phyloP scores from a whole-genome alignment of 1,139 yeast genomes.

The Meyerozyma smithsonii region DNA sequence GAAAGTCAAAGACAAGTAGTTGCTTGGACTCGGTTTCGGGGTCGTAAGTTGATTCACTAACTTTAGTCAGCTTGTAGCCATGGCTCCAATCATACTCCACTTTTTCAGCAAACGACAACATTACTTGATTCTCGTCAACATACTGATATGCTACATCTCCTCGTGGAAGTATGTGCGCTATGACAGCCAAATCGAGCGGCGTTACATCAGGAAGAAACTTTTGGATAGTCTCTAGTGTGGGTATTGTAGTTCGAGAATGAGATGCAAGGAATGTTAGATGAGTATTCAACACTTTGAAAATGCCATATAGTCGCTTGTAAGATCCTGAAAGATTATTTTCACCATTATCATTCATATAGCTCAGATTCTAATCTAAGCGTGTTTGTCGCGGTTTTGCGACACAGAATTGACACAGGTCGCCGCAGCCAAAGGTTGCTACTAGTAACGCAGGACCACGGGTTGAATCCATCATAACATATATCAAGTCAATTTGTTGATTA shows the following conservation, averaged over 20 bases:
- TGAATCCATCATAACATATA: too few species aligned
- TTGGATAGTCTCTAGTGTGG: slow-evolving; percentile 31
- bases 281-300: slow-evolving; percentile 34
- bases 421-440: neutral
- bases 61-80: slow-evolving; percentile 40
- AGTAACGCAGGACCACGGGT: neutral
- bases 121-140: slow-evolving; percentile 66
- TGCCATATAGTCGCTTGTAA: slow-evolving; percentile 6
- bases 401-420: neutral
- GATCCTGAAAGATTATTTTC: neutral
- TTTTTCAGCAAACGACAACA: slow-evolving; percentile 27
- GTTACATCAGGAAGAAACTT: slow-evolving; percentile 28
- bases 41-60: slow-evolving; percentile 18
- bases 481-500: too few species aligned
- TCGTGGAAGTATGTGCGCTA: slow-evolving; percentile 60
- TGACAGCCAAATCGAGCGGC: slow-evolving; percentile 54
- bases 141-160: slow-evolving; percentile 65
- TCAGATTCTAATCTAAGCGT: neutral
- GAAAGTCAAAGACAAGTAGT: slow-evolving; percentile 68
- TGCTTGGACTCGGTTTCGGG: slow-evolving; percentile 31
- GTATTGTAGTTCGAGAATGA: slow-evolving; percentile 39
- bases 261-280: slow-evolving; percentile 40
- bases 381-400: neutral
- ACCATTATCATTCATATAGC: neutral
- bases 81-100: slow-evolving; percentile 35